Conservation (phyloP, 768 basidiomycete genomes). For the Suillus ampliporus region DNA sequence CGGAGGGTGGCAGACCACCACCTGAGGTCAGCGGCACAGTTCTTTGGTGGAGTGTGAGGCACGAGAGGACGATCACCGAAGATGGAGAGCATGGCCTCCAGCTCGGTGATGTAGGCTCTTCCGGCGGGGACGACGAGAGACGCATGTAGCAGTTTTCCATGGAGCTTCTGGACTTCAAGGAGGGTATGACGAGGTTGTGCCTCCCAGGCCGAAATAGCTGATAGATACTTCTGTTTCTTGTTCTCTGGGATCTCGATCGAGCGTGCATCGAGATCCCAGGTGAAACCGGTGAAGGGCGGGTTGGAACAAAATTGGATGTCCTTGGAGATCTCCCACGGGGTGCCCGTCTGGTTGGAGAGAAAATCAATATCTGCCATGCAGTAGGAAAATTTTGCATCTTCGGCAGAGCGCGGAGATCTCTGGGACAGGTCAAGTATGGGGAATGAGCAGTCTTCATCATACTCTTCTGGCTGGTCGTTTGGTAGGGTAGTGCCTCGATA, state of each 20-base stretch:
- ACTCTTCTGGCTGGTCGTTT: conserved; percentile 31
- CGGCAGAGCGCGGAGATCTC: conserved; percentile 22
- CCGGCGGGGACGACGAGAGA: too few relatives aligned
- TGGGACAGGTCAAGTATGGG: conserved; percentile 28
- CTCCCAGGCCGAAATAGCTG: too few relatives aligned
- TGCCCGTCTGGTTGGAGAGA: conserved; percentile 44
- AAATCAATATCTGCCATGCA: conserved; percentile 24
- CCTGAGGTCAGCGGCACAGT: too few relatives aligned
- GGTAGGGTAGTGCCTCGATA: conserved; percentile 28
- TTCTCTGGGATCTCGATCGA: conserved; percentile 27
- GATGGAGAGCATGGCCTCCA: too few relatives aligned
- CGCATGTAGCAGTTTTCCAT: too few relatives aligned
- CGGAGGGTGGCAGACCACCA: too few relatives aligned
- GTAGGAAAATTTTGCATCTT: conserved; percentile 7
- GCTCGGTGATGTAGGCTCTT: too few relatives aligned
- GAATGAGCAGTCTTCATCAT: conserved; percentile 36
- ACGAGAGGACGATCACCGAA: too few relatives aligned
- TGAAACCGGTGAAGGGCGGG: conserved; percentile 36
- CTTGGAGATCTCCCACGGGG: conserved; percentile 39
- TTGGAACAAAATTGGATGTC: conserved; percentile 25
- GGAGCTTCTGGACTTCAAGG: too few relatives aligned
- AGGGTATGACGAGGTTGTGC: too few relatives aligned
- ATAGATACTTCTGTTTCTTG: conserved; percentile 36
- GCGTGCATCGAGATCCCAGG: conserved; percentile 34
- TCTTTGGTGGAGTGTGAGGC: too few relatives aligned